Percentiles rank a stretch among this genome's conserved stretches.
phyloP scores from a whole-genome alignment of 371 early-diverging fungal species.

The Mucor plumbeus region DNA sequence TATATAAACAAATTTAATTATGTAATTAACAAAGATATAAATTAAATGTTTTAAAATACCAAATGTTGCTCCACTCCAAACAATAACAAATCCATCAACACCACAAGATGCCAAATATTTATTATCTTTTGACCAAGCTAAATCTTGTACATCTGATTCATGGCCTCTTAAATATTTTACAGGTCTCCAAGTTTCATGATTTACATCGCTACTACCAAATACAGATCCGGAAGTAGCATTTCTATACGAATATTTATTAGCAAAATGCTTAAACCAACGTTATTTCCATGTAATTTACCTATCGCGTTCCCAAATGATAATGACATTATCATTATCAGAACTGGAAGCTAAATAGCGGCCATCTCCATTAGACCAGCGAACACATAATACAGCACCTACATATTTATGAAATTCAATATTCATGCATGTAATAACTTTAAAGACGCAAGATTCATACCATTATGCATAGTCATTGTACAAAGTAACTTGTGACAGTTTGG shows the following conservation, averaged over 20 bases:
- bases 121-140: slow-evolving; percentile 95
- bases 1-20: neutral
- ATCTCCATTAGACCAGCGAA: slow-evolving; percentile 79
- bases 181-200: slow-evolving; percentile 81
- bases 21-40: neutral
- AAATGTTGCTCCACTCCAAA: slow-evolving; percentile 88
- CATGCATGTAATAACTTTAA: too few relatives aligned
- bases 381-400: slow-evolving; percentile 88
- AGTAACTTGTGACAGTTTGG: slow-evolving; percentile 68
- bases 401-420: too few relatives aligned
- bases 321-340: slow-evolving; percentile 84
- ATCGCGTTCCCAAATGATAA: slow-evolving; percentile 92
- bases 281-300: slow-evolving; percentile 35
- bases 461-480: slow-evolving; percentile 83
- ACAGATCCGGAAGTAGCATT: slow-evolving; percentile 48
- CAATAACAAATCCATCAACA: slow-evolving; percentile 81
- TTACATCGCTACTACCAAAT: slow-evolving; percentile 65
- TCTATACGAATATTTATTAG: slow-evolving; percentile 12
- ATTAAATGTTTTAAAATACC: slow-evolving; percentile 48
- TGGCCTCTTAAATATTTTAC: slow-evolving; percentile 87
- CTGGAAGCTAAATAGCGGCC: slow-evolving; percentile 88
- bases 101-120: slow-evolving; percentile 91
- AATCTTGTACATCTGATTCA: slow-evolving; percentile 92
- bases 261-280: neutral
- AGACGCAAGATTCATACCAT: slow-evolving; percentile 56